Percentiles rank a stretch among this genome's conserved stretches.
Evolutionary conservation across 495 filamentous ascomycete genomes (phyloP).

Genomic region (Penicillium taxi): DNA sequence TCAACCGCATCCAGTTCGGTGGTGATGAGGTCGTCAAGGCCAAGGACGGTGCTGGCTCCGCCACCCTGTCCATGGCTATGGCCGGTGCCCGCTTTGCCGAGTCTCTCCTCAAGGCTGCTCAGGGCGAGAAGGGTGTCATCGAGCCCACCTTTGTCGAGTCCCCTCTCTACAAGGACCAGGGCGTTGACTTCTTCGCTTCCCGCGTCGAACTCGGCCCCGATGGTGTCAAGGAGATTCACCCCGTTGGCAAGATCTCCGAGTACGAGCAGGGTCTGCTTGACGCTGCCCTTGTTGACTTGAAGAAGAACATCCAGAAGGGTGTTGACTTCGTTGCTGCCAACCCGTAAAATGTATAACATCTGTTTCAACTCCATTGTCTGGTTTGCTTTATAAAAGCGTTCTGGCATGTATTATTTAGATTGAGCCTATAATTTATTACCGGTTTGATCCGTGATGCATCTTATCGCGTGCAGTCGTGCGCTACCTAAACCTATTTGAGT

Average conservation of each 20-base stretch:
- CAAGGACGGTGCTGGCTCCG: slow-evolving; percentile 96
- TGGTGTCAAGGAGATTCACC: slow-evolving; percentile 87
- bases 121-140: slow-evolving; percentile 89
- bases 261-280: slow-evolving; percentile 87
- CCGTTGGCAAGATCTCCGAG: slow-evolving; percentile 71
- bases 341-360: slow-evolving; percentile 46
- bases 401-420: too few relatives aligned
- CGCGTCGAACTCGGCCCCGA: slow-evolving; percentile 91
- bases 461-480: neutral
- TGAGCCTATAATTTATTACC: slow-evolving; percentile 19
- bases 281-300: slow-evolving; percentile 74
- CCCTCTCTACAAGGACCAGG: slow-evolving; percentile 95
- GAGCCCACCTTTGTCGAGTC: slow-evolving; percentile 97
- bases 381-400: slow-evolving; percentile 11
- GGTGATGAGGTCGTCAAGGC: slow-evolving; percentile 99
- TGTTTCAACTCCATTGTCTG: too few relatives aligned
- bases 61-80: slow-evolving; percentile 98
- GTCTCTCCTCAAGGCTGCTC: slow-evolving; percentile 80
- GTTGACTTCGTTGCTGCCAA: slow-evolving; percentile 63
- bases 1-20: slow-evolving; percentile 97
- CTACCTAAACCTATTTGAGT: neutral
- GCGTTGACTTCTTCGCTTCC: slow-evolving; percentile 90
- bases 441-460: slow-evolving; percentile 7
- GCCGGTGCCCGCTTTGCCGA: slow-evolving; percentile 97
- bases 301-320: slow-evolving; percentile 79